Conservation (phyloP, 2,329 filamentous ascomycete genomes). For the Aspergillus sp. region DNA sequence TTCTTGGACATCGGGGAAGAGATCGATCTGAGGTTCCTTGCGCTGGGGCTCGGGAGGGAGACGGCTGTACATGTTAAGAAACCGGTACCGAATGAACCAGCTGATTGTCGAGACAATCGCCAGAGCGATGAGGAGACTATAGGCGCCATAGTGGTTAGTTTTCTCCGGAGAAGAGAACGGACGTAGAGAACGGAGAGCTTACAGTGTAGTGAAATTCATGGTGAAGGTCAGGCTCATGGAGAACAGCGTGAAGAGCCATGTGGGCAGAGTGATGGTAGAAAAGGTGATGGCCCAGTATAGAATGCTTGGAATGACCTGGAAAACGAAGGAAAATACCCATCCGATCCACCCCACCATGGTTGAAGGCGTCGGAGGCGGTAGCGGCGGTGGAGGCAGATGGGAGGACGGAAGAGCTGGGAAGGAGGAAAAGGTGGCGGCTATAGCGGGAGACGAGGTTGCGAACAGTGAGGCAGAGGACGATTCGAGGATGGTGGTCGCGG, state of each 20-base stretch:
- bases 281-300: conserved; percentile 82
- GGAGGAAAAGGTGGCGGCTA: conserved; percentile 20
- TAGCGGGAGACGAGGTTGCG: conserved; percentile 17
- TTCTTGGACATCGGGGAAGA: conserved; percentile 91
- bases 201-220: conserved; percentile 97
- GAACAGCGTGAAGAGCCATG: conserved; percentile 83
- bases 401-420: conserved; percentile 18
- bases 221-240: conserved; percentile 94
- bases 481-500: conserved; percentile 10
- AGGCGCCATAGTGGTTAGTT: conserved; percentile 7
- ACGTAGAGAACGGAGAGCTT: conserved; percentile 34
- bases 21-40: conserved; percentile 91
- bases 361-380: conserved; percentile 30
- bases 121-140: conserved; percentile 71
- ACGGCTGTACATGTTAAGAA: conserved; percentile 94
- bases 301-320: conserved; percentile 56
- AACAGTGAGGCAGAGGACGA: conserved; percentile 7
- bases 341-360: conserved; percentile 46
- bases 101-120: conserved; percentile 79
- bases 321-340: conserved; percentile 49
- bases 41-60: conserved; percentile 91
- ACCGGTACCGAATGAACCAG: conserved; percentile 93
- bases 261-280: conserved; percentile 83
- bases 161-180: conserved; percentile 2
- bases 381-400: conserved; percentile 25